phyloP scores from a whole-genome alignment of 2,329 filamentous ascomycete genomes.

The Colletotrichum acutatum region DNA sequence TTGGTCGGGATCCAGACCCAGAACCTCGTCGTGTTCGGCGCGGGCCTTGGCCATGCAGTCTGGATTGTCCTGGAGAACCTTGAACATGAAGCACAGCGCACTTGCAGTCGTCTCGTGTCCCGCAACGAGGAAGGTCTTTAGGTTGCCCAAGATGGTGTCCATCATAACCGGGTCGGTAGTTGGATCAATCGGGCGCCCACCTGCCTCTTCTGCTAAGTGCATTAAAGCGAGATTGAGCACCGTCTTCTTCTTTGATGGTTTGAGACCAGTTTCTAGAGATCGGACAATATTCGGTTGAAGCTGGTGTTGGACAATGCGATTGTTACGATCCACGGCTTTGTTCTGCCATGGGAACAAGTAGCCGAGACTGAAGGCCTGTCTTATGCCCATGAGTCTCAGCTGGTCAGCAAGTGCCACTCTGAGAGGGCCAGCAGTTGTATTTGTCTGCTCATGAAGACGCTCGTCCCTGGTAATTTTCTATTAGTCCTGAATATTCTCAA shows the following conservation, averaged over 20 bases:
- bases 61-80: constrained; percentile 45
- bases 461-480: constrained; percentile 41
- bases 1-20: constrained; percentile 42
- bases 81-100: constrained; percentile 47
- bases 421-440: neutral
- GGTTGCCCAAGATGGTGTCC: constrained; percentile 44
- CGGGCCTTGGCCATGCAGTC: constrained; percentile 44
- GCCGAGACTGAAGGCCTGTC: constrained; percentile 43
- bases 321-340: constrained; percentile 19
- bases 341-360: constrained; percentile 44
- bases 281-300: constrained; percentile 1
- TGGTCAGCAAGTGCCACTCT: constrained; percentile 20
- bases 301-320: neutral
- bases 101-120: constrained; percentile 50
- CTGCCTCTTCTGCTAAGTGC: constrained; percentile 7
- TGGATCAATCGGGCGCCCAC: neutral
- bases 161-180: constrained; percentile 2
- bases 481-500: neutral
- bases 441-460: constrained; percentile 44
- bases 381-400: constrained; percentile 37
- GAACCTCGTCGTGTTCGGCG: constrained; percentile 49
- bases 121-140: constrained; percentile 50
- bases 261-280: constrained; percentile 9
- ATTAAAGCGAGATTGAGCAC: constrained; percentile 15
- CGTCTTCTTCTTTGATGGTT: constrained; percentile 24